A percentile compares a stretch with the other conserved stretches of the same genome.
Conservation (phyloP, 2,329 filamentous ascomycete genomes). For the Pseudogymnoascus sp. region DNA sequence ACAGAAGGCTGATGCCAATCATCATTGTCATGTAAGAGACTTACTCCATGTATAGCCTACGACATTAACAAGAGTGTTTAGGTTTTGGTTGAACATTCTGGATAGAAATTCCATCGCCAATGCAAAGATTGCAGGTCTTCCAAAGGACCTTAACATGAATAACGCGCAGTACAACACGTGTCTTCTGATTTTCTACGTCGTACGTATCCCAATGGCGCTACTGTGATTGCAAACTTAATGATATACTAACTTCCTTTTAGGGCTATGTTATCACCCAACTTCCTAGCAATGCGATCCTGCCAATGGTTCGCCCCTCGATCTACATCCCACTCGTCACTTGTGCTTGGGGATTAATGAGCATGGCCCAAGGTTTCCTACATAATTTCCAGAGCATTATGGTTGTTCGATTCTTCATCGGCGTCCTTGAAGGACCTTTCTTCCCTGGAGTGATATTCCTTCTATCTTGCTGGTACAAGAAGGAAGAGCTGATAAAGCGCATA, state of each 20-base stretch:
- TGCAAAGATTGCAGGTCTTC: slow-evolving; percentile 8
- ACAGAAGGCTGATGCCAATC: slow-evolving; percentile 5
- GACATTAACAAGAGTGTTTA: not conserved
- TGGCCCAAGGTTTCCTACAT: slow-evolving; percentile 18
- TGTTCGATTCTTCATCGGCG: slow-evolving; percentile 17
- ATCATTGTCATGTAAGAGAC: slow-evolving; percentile 4
- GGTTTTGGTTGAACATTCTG: slow-evolving; percentile 12
- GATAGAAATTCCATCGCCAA: slow-evolving; percentile 12
- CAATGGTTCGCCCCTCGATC: slow-evolving; percentile 19
- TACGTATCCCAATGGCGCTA: not conserved
- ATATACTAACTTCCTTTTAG: not conserved
- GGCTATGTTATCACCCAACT: slow-evolving; percentile 12
- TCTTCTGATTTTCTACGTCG: slow-evolving; percentile 17
- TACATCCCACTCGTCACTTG: slow-evolving; percentile 21
- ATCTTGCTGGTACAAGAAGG: slow-evolving; percentile 22
- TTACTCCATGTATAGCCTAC: not conserved
- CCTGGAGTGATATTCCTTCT: slow-evolving; percentile 16
- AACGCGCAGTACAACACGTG: slow-evolving; percentile 16
- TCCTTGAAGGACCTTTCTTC: slow-evolving; percentile 18
- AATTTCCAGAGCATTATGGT: slow-evolving; percentile 16
- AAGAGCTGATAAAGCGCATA: slow-evolving; percentile 20
- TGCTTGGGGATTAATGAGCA: slow-evolving; percentile 18
- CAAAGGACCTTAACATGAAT: slow-evolving; percentile 11
- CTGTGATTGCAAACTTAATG: not conserved
- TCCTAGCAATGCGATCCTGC: slow-evolving; percentile 18